Evolutionary conservation across 768 basidiomycete species (phyloP), one percentile per base, ranked within the genome.

Genomic region (Suillus sp.): DNA sequence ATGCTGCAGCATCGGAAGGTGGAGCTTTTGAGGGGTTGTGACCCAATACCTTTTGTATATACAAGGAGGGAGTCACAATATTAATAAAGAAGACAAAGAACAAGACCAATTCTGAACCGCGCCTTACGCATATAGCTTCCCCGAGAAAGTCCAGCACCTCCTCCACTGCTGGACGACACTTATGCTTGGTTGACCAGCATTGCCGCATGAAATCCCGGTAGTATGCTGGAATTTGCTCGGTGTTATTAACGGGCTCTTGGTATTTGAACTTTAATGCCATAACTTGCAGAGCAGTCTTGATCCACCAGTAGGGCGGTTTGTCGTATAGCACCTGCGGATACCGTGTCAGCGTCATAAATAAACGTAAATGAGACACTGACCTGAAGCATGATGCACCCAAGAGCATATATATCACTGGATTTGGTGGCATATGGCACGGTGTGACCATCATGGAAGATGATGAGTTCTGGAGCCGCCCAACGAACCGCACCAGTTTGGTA

Each of bases 391-490:
- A 35, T 11, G 8, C 35, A 35, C 8, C 35, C 35, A 1, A 35
- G 35, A 35, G 35, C 3, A 35, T 35, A 35, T 35, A 35, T 35
- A 35, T 35, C 35, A 35, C 35, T 35, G 35, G 10, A 35, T 35
- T 35, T 4, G 3, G 8, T 35, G 35, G 35, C 9, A 61, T 71
- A 68, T 22, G 62, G 59, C 7, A 45, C n/a, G 20, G 64, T 50
- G 25, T 74, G 71, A 25, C 77, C 74, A 22, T 77, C 71, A 8
- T 66, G 65, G n/a, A 71, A 32, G 4, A 67, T 70, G 62, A 80
- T 82, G 0, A 84, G 64, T 18, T 78, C 70, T 0, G 80, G 73
- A 61, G 82, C 83, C 8, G 80, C 79, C 82, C 83, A 83, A 1
- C 82, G 77, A 37, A 83, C 74, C 25, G 79, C 80, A 11, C 83